These are phyloP conservation scores for Mycena citricolor DNA, from an alignment of 1,284 basidiomycete species.

Conservation along the genomic window DNA sequence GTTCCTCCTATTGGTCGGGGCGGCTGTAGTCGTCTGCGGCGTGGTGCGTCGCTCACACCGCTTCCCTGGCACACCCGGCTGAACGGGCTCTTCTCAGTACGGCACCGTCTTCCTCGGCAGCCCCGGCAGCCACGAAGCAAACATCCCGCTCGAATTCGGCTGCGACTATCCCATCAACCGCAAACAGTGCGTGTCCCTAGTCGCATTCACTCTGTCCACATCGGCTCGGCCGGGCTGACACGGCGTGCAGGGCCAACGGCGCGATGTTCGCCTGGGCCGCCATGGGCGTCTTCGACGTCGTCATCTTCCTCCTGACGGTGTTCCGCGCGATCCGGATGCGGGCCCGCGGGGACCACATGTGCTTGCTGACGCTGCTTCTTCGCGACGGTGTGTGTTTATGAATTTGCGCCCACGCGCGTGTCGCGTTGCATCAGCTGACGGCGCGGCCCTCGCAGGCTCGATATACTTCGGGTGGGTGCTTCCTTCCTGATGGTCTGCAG, in stretches of 20 bases:
- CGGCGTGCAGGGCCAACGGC: not conserved
- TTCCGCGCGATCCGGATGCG: constrained; percentile 4
- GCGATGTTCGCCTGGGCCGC: constrained; percentile 7
- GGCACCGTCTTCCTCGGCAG: too few relatives aligned
- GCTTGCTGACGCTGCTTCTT: constrained; percentile 1
- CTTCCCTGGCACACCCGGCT: too few relatives aligned
- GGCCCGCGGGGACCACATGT: not conserved
- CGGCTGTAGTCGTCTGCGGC: not conserved
- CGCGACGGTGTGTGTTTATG: constrained; percentile 12
- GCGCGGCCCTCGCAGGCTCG: not conserved
- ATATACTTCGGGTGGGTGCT: constrained; percentile 3
- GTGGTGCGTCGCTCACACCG: not conserved
- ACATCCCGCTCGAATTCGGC: not conserved
- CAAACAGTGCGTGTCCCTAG: constrained; percentile 2
- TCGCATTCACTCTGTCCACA: too few relatives aligned
- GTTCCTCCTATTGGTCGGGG: not conserved
- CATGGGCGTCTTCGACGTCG: constrained; percentile 10
- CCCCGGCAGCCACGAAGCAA: not conserved
- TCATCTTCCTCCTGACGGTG: constrained; percentile 12
- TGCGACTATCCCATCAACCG: not conserved
- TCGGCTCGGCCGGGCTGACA: not conserved
- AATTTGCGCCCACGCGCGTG: not conserved
- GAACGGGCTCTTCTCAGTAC: not conserved
- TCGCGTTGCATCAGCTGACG: not conserved
- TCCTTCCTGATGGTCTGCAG: not conserved